Percentiles rank a stretch among this genome's conserved stretches.
phyloP scores from a whole-genome alignment of 306 rosid species.

The Vigna unguiculata region DNA sequence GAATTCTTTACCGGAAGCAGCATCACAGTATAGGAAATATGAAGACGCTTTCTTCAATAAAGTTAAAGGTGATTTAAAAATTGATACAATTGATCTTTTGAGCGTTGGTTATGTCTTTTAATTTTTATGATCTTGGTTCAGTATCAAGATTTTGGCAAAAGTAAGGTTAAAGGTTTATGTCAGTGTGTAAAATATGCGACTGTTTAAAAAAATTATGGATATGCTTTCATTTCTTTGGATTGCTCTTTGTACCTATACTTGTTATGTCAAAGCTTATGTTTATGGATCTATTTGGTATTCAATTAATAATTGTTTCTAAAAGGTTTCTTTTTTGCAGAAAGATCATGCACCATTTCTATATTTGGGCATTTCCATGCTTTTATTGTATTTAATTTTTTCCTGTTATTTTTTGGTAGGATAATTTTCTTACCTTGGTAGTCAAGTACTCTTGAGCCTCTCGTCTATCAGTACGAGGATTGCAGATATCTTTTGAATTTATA shows the following conservation, averaged over 20 bases:
- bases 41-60: conserved; percentile 73
- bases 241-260: background rate
- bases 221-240: conserved; percentile 17
- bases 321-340: conserved; percentile 6
- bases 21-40: conserved; percentile 55
- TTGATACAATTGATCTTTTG: conserved; percentile 7
- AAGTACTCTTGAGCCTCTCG: background rate
- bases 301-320: conserved; percentile 16
- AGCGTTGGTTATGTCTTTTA: conserved; percentile 21
- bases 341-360: conserved; percentile 13
- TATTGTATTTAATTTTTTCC: conserved; percentile 3
- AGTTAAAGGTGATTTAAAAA: conserved; percentile 60
- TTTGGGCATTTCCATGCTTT: conserved; percentile 25
- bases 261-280: conserved; percentile 9
- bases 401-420: background rate
- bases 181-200: background rate
- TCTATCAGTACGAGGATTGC: background rate
- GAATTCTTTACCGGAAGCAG: conserved; percentile 61
- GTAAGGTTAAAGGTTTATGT: conserved; percentile 6
- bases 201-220: background rate
- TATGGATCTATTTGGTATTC: conserved; percentile 34
- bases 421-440: background rate
- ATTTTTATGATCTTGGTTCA: conserved; percentile 24
- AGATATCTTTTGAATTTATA: background rate
- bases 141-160: conserved; percentile 28